Evolutionary conservation across 768 basidiomycete species (phyloP), one percentile per base, ranked within the genome.

Genomic region (Suillus spraguei): DNA sequence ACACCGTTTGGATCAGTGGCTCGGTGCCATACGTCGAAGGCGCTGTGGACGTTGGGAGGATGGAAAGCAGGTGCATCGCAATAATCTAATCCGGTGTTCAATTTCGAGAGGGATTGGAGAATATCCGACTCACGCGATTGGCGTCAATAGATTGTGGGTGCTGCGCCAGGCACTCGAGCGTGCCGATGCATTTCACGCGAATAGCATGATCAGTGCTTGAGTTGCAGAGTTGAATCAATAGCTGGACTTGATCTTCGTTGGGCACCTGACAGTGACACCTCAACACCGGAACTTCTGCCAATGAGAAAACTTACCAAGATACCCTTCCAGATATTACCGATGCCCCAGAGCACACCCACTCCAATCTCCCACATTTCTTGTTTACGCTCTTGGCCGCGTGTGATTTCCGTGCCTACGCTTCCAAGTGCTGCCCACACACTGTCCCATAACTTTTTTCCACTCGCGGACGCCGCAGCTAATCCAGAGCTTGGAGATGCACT

Each of bases 271-370:
- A 7, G 17, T 33, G 22, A 58, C 17, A 35, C 17, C 4, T 60
- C 36, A 35, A 38, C 63, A 41, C 72, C 71, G 60, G 36, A 65
- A 22, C 13, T n/a, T 10, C n/a, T 24, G 50, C 24, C 22, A 61
- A 55, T 35, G 38, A 47, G 53, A 50, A 49, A 52, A 64, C 82
- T 63, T 70, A 92, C 92, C 66, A 95, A 65, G 63, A 74, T 75
- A 24, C 88, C 87, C 65, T 87, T 87, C 82, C 90, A 92, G 17
- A 94, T 79, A 61, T 84, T 85, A 5, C 88, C 91, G n/a, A 95
- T 76, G 24, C 94, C 94, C 94, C 94, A 95, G 6, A 95, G 80
- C 41, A 91, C 93, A 7, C 95, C 95, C 1, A 91, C 81, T 11
- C 86, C 89, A 55, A 89, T 81, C 61, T 90, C 84, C 88, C 95